Percentiles rank a stretch among this genome's conserved stretches.
phyloP scores from a whole-genome alignment of 2,329 filamentous ascomycete genomes.

The Aspergillus amoenus region DNA sequence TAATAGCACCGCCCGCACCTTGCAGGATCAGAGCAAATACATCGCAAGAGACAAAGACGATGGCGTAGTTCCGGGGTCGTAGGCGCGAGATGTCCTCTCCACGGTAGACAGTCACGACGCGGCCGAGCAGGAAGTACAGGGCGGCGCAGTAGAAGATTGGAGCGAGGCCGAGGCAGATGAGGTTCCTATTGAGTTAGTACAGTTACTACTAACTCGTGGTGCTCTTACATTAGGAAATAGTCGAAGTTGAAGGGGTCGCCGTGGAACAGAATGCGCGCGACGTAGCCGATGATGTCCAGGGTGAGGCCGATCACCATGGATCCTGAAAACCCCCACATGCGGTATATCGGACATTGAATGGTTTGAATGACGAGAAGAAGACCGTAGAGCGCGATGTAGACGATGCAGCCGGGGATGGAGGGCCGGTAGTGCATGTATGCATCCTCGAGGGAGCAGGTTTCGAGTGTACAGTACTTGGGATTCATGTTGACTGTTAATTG shows the following conservation, averaged over 20 bases:
- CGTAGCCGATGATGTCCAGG: constrained; percentile 61
- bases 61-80: constrained; percentile 30
- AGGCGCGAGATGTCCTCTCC: constrained; percentile 35
- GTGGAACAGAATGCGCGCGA: constrained; percentile 56
- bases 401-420: constrained; percentile 52
- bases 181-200: constrained; percentile 46
- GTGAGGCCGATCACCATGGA: constrained; percentile 56
- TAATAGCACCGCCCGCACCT: constrained; percentile 46
- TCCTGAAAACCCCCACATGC: not conserved
- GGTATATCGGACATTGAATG: constrained; percentile 45
- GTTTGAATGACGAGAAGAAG: constrained; percentile 42
- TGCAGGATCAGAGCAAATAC: constrained; percentile 61
- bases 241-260: constrained; percentile 46
- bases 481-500: not conserved
- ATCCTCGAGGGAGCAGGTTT: constrained; percentile 20
- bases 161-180: constrained; percentile 62
- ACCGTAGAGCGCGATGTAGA: constrained; percentile 53
- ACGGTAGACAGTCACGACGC: constrained; percentile 35
- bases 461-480: constrained; percentile 14
- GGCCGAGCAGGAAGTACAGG: constrained; percentile 60
- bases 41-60: constrained; percentile 62
- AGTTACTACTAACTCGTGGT: not conserved
- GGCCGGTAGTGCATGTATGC: constrained; percentile 57
- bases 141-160: constrained; percentile 63
- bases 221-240: constrained; percentile 45